Evolutionary conservation across 768 basidiomycete species (phyloP).

Genomic region (Rhizopogon sp.): DNA sequence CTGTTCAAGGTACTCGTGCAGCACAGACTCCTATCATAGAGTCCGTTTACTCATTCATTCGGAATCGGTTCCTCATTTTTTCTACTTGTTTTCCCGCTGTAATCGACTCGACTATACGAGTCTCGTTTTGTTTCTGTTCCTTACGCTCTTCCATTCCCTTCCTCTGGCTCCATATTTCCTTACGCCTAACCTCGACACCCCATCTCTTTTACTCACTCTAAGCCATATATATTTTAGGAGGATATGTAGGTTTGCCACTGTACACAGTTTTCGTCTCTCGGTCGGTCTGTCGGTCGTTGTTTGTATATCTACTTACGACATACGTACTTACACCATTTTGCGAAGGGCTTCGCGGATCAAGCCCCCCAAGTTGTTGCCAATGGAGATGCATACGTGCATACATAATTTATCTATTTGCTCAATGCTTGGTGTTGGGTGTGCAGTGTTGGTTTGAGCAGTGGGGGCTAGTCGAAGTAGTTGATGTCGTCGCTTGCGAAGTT

Average conservation of each 20-base stretch:
- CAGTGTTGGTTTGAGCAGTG: not conserved
- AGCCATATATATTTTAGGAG: slow-evolving; percentile 8
- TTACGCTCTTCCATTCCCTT: not conserved
- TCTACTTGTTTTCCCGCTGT: not conserved
- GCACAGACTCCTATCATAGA: not conserved
- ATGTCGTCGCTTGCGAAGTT: too few relatives aligned
- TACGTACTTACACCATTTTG: slow-evolving; percentile 23
- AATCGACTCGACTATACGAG: not conserved
- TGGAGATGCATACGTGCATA: slow-evolving; percentile 5
- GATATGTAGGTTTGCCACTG: not conserved
- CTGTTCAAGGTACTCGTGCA: not conserved
- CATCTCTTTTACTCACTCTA: not conserved
- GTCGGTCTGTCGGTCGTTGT: not conserved
- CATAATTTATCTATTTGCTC: not conserved
- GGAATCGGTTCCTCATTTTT: not conserved
- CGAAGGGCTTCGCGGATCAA: slow-evolving; percentile 49
- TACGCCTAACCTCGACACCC: not conserved
- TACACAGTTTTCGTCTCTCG: not conserved
- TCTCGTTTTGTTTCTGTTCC: not conserved
- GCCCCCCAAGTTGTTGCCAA: slow-evolving; percentile 30
- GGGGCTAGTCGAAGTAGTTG: not conserved
- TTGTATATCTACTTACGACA: not conserved
- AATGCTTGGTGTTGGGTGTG: not conserved
- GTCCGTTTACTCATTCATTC: not conserved
- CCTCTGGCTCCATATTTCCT: not conserved